Evolutionary conservation across 2,329 filamentous ascomycete species (phyloP).

Genomic region (Colletotrichum noveboracense): DNA sequence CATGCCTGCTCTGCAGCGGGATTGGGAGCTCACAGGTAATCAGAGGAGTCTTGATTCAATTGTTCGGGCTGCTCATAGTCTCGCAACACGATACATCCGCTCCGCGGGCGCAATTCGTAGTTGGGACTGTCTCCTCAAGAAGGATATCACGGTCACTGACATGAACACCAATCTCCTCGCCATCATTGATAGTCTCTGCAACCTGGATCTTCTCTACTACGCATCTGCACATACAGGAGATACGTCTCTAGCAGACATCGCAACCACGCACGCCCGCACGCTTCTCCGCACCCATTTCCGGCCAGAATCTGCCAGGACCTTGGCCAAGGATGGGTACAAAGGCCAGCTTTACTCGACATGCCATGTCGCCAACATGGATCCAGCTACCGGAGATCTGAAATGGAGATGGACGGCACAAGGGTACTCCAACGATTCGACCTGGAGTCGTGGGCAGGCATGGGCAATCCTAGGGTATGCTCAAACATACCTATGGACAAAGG

Average conservation of each 20-base stretch:
- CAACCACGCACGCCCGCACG: slow-evolving; percentile 42
- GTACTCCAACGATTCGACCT: slow-evolving; percentile 48
- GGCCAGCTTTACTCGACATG: slow-evolving; percentile 34
- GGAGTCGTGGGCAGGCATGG: slow-evolving; percentile 56
- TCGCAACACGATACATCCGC: slow-evolving; percentile 47
- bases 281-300: slow-evolving; percentile 44
- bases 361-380: slow-evolving; percentile 53
- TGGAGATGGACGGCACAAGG: slow-evolving; percentile 51
- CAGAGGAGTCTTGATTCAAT: slow-evolving; percentile 42
- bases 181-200: slow-evolving; percentile 49
- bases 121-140: slow-evolving; percentile 46
- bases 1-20: slow-evolving; percentile 48
- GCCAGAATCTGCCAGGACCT: slow-evolving; percentile 26
- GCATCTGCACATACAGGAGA: slow-evolving; percentile 37
- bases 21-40: slow-evolving; percentile 51
- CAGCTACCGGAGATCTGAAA: slow-evolving; percentile 41
- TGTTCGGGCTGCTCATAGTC: slow-evolving; percentile 45
- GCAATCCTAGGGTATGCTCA: slow-evolving; percentile 53
- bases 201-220: slow-evolving; percentile 43
- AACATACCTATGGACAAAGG: slow-evolving; percentile 52
- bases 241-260: slow-evolving; percentile 34
- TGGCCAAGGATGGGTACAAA: slow-evolving; percentile 18
- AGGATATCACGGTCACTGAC: slow-evolving; percentile 29
- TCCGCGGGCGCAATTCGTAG: slow-evolving; percentile 49
- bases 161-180: slow-evolving; percentile 37